phyloP scores from a whole-genome alignment of 345 rosid species.

The Populus nigra region DNA sequence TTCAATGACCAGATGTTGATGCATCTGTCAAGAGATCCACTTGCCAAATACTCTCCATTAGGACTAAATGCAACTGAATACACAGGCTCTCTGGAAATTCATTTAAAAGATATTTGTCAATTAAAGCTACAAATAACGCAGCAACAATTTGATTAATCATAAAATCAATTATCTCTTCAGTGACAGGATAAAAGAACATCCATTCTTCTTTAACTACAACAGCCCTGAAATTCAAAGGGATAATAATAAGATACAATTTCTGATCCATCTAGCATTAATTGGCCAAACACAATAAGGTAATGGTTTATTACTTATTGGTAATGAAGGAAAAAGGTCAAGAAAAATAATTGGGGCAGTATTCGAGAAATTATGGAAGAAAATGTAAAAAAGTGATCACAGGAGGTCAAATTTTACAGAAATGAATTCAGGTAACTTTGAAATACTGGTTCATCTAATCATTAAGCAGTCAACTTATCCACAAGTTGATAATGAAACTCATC shows the following conservation, averaged over 20 bases:
- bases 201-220: not conserved
- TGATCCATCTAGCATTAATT: not conserved
- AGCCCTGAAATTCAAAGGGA: not conserved
- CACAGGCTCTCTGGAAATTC: slow-evolving; percentile 70
- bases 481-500: not conserved
- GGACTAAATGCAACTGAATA: slow-evolving; percentile 98
- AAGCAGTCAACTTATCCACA: not conserved
- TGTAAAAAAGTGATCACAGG: not conserved
- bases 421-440: not conserved
- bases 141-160: not conserved
- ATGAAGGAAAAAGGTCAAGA: not conserved
- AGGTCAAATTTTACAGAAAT: not conserved
- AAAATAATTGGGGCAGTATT: not conserved
- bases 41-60: slow-evolving; percentile 88
- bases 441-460: not conserved
- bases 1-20: slow-evolving; percentile 91
- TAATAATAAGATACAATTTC: not conserved
- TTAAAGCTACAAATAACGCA: not conserved
- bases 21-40: slow-evolving; percentile 88
- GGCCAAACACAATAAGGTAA: not conserved
- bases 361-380: too few relatives aligned
- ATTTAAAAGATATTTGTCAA: slow-evolving; percentile 10
- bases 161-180: not conserved
- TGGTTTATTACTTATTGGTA: too few relatives aligned
- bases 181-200: not conserved